Evolutionary conservation across 2,329 filamentous ascomycete genomes (phyloP), one percentile per base, ranked within the genome.

Genomic region (Xylaria sp.): DNA sequence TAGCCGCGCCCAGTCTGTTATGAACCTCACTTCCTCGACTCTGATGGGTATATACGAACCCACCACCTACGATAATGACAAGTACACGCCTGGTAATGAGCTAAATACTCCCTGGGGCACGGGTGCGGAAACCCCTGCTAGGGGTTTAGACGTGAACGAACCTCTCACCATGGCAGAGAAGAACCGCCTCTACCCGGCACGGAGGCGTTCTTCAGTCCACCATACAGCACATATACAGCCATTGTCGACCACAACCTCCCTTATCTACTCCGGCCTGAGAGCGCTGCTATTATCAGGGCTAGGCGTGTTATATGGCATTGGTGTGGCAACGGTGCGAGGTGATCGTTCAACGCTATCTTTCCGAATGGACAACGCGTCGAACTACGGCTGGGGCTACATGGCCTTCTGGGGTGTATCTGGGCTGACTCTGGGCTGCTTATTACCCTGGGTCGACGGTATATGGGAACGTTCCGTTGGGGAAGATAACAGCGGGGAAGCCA

Each of bases 21-120:
- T 94, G 77, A 97, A 98, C 78, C 86, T 99, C 69, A 97, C 94
- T 3, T 91, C 92, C 10, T 94, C 94, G 1, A 97, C 96, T 0
- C 87, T 99, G 5, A 92, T 92, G 74, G 95, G 96, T 64, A 99
- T 99, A 76, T 99, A 97, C 84, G 90, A 90, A 12, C 90, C 89
- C 7, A 88, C 88, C 0, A 86, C 87, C 39, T 87, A 87, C 67
- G 84, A 87, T 54, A 80, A 81, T 72, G 81, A 86, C 73, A 80
- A 84, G 76, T 79, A 79, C 63, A 54, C 63, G 41, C 76, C 76
- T 18, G 68, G 58, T 13, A 72, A 75, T 34, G 89, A 90, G 70
- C 80, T 85, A 2, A 84, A 86, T 65, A 94, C 91, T 12, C 93
- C 93, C 1, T 96, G 91, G 91, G 93, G 91, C 28, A 92, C 90